These are phyloP conservation scores for Ceratocystis cacaofunesta DNA, from an alignment of 2,329 filamentous ascomycete genomes.

Conservation along the genomic window DNA sequence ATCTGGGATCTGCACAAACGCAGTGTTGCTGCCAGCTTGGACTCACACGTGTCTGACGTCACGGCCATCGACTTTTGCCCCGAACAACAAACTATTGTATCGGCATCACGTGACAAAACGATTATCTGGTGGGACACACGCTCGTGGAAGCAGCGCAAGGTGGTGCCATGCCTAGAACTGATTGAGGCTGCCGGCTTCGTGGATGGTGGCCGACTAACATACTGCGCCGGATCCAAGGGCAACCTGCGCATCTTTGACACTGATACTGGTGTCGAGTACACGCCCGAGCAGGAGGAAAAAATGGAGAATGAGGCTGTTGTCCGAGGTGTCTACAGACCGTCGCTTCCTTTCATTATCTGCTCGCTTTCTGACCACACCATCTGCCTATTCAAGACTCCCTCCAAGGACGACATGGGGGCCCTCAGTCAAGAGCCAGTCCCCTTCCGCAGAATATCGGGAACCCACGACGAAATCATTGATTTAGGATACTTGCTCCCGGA, in stretches of 20 bases:
- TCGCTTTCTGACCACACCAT: slow-evolving; percentile 84
- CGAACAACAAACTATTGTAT: slow-evolving; percentile 60
- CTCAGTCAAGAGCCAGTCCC: slow-evolving; percentile 29
- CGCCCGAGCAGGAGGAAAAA: slow-evolving; percentile 50
- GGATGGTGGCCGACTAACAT: slow-evolving; percentile 54
- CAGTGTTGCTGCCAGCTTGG: slow-evolving; percentile 59
- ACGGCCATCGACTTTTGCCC: slow-evolving; percentile 69
- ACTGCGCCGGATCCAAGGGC: slow-evolving; percentile 73
- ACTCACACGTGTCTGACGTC: slow-evolving; percentile 93
- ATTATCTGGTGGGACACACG: slow-evolving; percentile 79
- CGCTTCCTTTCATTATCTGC: slow-evolving; percentile 57
- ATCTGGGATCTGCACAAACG: slow-evolving; percentile 86
- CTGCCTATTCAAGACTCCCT: slow-evolving; percentile 45
- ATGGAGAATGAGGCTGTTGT: slow-evolving; percentile 54
- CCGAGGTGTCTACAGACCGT: slow-evolving; percentile 50
- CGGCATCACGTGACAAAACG: slow-evolving; percentile 83
- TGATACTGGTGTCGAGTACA: slow-evolving; percentile 62
- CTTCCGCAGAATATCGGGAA: slow-evolving; percentile 75
- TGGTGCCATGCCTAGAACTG: slow-evolving; percentile 72
- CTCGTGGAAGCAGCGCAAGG: slow-evolving; percentile 69
- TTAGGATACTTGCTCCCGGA: slow-evolving; percentile 72
- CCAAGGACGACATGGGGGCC: slow-evolving; percentile 21
- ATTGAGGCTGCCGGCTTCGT: slow-evolving; percentile 76
- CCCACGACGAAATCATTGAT: slow-evolving; percentile 95
- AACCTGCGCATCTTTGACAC: slow-evolving; percentile 72